Percentiles rank a stretch among this genome's conserved stretches.
phyloP scores from a whole-genome alignment of 768 basidiomycete species.

The Tylopilus sp. region DNA sequence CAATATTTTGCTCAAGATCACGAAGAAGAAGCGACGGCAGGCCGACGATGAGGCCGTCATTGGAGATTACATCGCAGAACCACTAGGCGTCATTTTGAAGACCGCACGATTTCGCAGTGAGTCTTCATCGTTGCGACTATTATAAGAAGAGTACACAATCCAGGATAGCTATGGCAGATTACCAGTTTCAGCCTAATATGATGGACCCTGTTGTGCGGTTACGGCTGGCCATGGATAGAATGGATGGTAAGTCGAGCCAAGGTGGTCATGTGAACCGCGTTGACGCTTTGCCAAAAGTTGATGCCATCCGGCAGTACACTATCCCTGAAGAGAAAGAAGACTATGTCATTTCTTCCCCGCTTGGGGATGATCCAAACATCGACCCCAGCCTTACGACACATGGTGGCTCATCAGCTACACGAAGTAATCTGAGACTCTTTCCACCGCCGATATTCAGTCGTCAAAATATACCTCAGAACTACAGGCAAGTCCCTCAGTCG shows the following conservation, averaged over 20 bases:
- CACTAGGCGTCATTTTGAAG: constrained; percentile 73
- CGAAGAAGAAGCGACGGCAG: constrained; percentile 60
- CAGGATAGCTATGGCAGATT: constrained; percentile 84
- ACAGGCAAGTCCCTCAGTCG: constrained; percentile 52
- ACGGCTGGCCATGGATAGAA: constrained; percentile 66
- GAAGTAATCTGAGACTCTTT: constrained; percentile 68
- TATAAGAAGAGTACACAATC: background rate
- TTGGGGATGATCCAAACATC: constrained; percentile 40
- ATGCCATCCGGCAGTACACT: constrained; percentile 64
- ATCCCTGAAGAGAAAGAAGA: constrained; percentile 70
- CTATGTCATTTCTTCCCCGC: constrained; percentile 39
- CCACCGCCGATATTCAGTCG: constrained; percentile 90
- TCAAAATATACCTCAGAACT: constrained; percentile 73
- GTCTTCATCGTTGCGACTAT: constrained; percentile 25
- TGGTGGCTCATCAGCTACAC: constrained; percentile 21
- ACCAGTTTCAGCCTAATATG: constrained; percentile 77
- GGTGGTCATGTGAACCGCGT: background rate
- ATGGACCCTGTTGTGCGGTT: constrained; percentile 69
- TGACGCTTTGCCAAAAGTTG: constrained; percentile 45
- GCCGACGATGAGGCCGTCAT: constrained; percentile 25
- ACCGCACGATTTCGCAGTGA: constrained; percentile 88
- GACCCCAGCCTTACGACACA: constrained; percentile 43
- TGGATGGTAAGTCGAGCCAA: constrained; percentile 66
- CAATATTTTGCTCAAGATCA: constrained; percentile 85
- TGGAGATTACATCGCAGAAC: constrained; percentile 74